Evolutionary conservation across 2,329 filamentous ascomycete genomes (phyloP).

Genomic region (Monosporascus sp.): DNA sequence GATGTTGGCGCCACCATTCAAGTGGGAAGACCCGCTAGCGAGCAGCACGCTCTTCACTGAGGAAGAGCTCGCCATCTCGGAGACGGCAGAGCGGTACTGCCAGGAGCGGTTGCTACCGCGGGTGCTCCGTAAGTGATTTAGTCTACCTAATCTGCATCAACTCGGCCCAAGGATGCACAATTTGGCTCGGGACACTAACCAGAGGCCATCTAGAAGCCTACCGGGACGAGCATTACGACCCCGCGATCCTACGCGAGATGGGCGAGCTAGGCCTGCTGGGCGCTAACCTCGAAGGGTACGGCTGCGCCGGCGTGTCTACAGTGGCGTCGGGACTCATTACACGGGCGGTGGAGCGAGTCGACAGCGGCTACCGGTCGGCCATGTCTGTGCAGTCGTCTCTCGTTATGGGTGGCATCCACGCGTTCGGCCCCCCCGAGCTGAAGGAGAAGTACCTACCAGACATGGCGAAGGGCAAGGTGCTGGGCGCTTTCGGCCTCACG

Average conservation of each 20-base stretch:
- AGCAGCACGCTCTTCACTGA: slow-evolving; percentile 75
- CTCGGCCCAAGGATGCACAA: not conserved
- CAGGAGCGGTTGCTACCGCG: slow-evolving; percentile 83
- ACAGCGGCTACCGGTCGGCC: slow-evolving; percentile 85
- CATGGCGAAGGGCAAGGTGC: slow-evolving; percentile 75
- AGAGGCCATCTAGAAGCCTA: slow-evolving; percentile 34
- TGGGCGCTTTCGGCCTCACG: slow-evolving; percentile 85
- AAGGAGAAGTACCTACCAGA: slow-evolving; percentile 78
- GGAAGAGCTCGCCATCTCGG: slow-evolving; percentile 83
- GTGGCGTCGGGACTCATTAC: slow-evolving; percentile 89
- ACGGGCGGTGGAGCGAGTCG: slow-evolving; percentile 82
- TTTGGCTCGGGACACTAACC: slow-evolving; percentile 6
- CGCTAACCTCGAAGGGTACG: slow-evolving; percentile 81
- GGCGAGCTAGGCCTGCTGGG: slow-evolving; percentile 85
- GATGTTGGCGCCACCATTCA: slow-evolving; percentile 49
- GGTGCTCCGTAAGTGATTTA: slow-evolving; percentile 67
- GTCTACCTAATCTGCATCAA: slow-evolving; percentile 48
- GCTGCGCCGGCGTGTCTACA: slow-evolving; percentile 80
- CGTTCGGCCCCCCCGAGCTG: slow-evolving; percentile 80
- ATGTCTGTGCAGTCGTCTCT: slow-evolving; percentile 92
- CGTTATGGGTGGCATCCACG: slow-evolving; percentile 89
- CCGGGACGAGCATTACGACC: slow-evolving; percentile 81
- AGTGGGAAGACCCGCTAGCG: slow-evolving; percentile 87
- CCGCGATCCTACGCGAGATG: slow-evolving; percentile 84
- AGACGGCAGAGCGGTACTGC: slow-evolving; percentile 90